A percentile compares a stretch with the other conserved stretches of the same genome.
These are phyloP conservation scores for Tricholoma matsutake DNA, from an alignment of 768 basidiomycete genomes.

Conservation along the genomic window DNA sequence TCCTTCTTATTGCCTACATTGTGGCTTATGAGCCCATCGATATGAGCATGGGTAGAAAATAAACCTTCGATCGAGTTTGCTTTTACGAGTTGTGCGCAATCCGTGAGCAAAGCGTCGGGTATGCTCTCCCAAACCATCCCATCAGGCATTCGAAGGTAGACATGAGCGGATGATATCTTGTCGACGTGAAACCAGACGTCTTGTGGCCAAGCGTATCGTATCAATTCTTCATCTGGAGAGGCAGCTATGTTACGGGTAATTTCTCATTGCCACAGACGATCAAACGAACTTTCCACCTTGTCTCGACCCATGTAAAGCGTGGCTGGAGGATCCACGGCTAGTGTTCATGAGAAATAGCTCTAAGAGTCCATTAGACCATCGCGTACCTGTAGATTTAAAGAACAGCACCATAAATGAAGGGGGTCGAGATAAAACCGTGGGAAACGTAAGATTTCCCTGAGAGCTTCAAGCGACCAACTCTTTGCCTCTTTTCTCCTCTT, in stretches of 20 bases:
- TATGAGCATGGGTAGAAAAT: neutral
- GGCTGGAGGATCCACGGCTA: constrained; percentile 62
- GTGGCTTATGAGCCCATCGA: constrained; percentile 4
- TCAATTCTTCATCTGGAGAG: constrained; percentile 84
- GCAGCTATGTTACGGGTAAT: neutral
- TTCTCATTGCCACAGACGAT: neutral
- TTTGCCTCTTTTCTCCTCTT: neutral
- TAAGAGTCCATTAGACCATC: neutral
- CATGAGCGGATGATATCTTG: constrained; percentile 94
- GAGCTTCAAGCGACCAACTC: too few relatives aligned
- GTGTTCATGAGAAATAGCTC: neutral
- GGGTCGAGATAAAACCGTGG: neutral
- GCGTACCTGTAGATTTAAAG: constrained; percentile 44
- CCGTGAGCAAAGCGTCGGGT: constrained; percentile 70
- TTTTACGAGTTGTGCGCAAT: constrained; percentile 95
- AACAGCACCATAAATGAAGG: constrained; percentile 46
- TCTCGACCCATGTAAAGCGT: constrained; percentile 94
- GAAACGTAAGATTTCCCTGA: neutral
- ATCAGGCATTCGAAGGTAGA: constrained; percentile 87
- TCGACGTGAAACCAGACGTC: constrained; percentile 98
- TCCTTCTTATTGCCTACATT: constrained; percentile 90
- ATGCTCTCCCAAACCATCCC: constrained; percentile 88
- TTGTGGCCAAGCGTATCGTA: constrained; percentile 88
- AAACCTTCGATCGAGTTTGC: constrained; percentile 95
- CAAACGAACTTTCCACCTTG: constrained; percentile 85